phyloP scores from a whole-genome alignment of 257 asterid species.

The Avicennia marina region DNA sequence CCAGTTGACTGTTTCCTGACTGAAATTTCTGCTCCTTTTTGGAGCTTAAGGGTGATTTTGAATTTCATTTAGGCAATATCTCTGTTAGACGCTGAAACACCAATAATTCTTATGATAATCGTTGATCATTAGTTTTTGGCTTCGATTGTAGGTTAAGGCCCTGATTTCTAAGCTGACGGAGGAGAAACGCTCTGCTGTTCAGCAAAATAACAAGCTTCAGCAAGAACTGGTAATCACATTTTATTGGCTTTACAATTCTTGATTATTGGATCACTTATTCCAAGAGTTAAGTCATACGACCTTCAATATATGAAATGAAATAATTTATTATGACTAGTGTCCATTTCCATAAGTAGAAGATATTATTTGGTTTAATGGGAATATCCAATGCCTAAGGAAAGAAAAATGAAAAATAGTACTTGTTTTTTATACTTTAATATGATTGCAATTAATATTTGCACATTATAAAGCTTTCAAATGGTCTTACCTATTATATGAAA shows the following conservation, averaged over 20 bases:
- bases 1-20: neutral
- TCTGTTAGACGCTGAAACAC: neutral
- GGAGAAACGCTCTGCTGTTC: slow-evolving; percentile 60
- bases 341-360: no score
- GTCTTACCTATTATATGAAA: no score
- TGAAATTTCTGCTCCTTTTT: neutral
- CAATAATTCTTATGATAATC: neutral
- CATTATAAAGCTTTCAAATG: no score
- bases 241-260: neutral
- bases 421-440: no score
- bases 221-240: slow-evolving; percentile 46
- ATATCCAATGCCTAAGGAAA: no score
- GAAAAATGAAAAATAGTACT: no score
- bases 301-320: no score
- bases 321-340: no score
- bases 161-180: slow-evolving; percentile 73
- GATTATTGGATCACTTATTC: neutral
- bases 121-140: slow-evolving; percentile 8
- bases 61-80: neutral
- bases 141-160: slow-evolving; percentile 59
- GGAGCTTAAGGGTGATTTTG: slow-evolving; percentile 13
- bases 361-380: no score
- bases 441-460: no score
- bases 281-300: neutral
- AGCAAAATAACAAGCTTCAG: slow-evolving; percentile 75